phyloP scores from a whole-genome alignment of 164 flowering plant genomes.

The Aristolochia contorta region DNA sequence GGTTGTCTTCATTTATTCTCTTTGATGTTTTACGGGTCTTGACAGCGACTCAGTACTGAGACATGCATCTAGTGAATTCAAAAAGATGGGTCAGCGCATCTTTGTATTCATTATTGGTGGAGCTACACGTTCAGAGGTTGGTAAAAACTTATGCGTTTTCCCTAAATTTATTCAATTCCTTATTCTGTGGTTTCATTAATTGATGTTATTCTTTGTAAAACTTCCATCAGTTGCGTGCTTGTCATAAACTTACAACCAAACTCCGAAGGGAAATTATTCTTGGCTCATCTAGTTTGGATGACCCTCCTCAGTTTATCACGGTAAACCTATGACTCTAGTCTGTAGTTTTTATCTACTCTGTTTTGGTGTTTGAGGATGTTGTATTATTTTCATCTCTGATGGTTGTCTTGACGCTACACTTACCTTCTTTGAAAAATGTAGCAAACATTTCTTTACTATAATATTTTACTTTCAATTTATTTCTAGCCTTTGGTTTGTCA shows the following conservation, averaged over 20 bases:
- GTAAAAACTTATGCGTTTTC: neutral
- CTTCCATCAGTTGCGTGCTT: slow-evolving; percentile 58
- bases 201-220: slow-evolving; percentile 5
- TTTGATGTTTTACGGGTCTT: slow-evolving; percentile 2
- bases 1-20: neutral
- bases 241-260: slow-evolving; percentile 79
- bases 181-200: neutral
- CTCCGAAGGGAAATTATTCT: slow-evolving; percentile 76
- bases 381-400: too few relatives aligned
- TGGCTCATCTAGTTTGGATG: slow-evolving; percentile 92
- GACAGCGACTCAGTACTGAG: slow-evolving; percentile 78
- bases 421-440: too few relatives aligned
- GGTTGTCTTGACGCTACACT: too few relatives aligned
- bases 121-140: slow-evolving; percentile 97
- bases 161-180: neutral
- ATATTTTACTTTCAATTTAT: too few relatives aligned
- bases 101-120: slow-evolving; percentile 97
- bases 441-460: too few relatives aligned
- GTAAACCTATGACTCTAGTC: slow-evolving; percentile 9
- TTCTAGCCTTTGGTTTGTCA: too few relatives aligned
- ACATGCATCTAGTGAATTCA: slow-evolving; percentile 67
- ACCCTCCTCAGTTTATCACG: slow-evolving; percentile 92
- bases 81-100: slow-evolving; percentile 90
- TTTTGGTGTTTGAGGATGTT: too few relatives aligned
- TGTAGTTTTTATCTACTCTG: neutral